Evolutionary conservation across 352 stramenopile species (phyloP).

Genomic region (Pythium brachiatum): DNA sequence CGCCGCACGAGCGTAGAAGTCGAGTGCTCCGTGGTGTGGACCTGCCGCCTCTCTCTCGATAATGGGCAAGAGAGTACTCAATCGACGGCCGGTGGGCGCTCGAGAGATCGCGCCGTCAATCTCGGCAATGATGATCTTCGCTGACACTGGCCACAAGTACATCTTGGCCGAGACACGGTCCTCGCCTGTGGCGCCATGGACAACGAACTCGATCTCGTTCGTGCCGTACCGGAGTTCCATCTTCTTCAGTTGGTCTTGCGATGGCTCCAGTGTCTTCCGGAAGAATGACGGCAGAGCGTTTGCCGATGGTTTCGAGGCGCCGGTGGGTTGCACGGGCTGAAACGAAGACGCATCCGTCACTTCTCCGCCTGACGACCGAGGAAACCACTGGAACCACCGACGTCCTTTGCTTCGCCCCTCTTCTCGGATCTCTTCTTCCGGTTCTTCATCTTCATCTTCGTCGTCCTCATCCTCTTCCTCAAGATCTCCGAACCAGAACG

Average conservation of each 20-base stretch:
- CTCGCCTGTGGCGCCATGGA: conserved; percentile 24
- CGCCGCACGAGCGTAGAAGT: conserved; percentile 69
- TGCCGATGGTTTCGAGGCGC: background rate
- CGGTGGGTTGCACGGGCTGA: conserved; percentile 12
- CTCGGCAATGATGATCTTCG: conserved; percentile 80
- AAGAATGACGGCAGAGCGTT: conserved; percentile 28
- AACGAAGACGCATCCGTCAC: conserved; percentile 1
- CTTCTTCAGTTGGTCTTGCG: conserved; percentile 48
- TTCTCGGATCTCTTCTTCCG: background rate
- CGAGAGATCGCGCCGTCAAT: conserved; percentile 78
- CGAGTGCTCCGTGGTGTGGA: conserved; percentile 61
- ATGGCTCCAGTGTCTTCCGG: conserved; percentile 61
- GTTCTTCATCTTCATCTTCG: conserved; percentile 2
- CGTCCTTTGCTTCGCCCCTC: background rate
- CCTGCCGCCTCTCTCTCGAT: conserved; percentile 49
- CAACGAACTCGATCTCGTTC: conserved; percentile 76
- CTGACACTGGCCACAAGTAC: conserved; percentile 67
- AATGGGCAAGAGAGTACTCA: conserved; percentile 29
- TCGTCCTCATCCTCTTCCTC: conserved; percentile 24
- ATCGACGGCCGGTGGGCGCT: conserved; percentile 32
- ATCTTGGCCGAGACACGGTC: conserved; percentile 54
- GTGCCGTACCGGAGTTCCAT: conserved; percentile 60
- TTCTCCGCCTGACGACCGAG: conserved; percentile 11
- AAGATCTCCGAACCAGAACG: conserved; percentile 29
- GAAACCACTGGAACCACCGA: conserved; percentile 36